Percentiles rank a stretch among this genome's conserved stretches.
phyloP scores from a whole-genome alignment of 805 yeast genomes.

The Ogataea trehalophila region DNA sequence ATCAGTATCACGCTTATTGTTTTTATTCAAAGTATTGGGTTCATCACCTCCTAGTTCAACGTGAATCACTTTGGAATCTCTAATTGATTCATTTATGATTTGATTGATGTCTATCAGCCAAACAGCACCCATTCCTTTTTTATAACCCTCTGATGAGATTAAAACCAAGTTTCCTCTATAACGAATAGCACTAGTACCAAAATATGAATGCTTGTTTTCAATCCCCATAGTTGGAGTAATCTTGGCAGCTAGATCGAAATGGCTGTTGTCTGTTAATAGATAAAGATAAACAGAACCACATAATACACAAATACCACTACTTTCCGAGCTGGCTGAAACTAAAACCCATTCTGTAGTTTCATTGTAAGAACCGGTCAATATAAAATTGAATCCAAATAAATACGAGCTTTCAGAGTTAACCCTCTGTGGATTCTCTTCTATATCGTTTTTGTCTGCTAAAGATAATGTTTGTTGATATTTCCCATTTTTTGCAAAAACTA shows the following conservation, averaged over 20 bases:
- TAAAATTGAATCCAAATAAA: slow-evolving; percentile 25
- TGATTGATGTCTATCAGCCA: slow-evolving; percentile 34
- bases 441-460: not conserved
- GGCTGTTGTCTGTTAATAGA: not conserved
- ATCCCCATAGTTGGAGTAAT: slow-evolving; percentile 8
- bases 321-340: slow-evolving; percentile 27
- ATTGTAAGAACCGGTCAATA: slow-evolving; percentile 18
- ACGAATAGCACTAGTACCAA: slow-evolving; percentile 17
- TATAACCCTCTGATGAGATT: slow-evolving; percentile 32
- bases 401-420: slow-evolving; percentile 19
- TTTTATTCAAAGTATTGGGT: not conserved
- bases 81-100: slow-evolving; percentile 2
- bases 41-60: slow-evolving; percentile 4
- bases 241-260: slow-evolving; percentile 8
- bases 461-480: not conserved
- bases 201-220: slow-evolving; percentile 9
- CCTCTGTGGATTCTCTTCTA: slow-evolving; percentile 2
- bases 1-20: not conserved
- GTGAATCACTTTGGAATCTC: not conserved
- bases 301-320: slow-evolving; percentile 25
- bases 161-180: slow-evolving; percentile 20
- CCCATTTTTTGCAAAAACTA: slow-evolving; percentile 28
- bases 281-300: slow-evolving; percentile 39
- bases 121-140: slow-evolving; percentile 40
- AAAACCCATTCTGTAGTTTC: slow-evolving; percentile 22